A percentile compares a stretch with the other conserved stretches of the same genome.
phyloP scores from a whole-genome alignment of 1,284 basidiomycete genomes.

The Cutaneotrichosporon cyanovorans region DNA sequence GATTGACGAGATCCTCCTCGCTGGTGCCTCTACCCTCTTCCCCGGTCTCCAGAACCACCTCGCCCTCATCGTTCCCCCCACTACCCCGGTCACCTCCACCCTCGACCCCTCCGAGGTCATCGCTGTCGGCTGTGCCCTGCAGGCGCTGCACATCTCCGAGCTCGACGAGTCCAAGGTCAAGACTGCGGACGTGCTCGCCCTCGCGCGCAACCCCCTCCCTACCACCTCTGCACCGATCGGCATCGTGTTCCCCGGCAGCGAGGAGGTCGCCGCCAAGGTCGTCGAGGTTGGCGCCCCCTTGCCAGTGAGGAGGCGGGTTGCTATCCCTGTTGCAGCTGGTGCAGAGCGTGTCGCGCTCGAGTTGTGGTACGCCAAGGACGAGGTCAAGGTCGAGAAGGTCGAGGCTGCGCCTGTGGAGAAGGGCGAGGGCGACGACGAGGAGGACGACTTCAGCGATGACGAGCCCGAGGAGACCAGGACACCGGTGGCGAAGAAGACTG shows the following conservation, averaged over 20 bases:
- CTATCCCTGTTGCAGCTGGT: constrained; percentile 59
- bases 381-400: constrained; percentile 65
- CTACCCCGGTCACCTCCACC: constrained; percentile 52
- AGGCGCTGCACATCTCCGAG: constrained; percentile 63
- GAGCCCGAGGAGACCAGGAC: constrained; percentile 63
- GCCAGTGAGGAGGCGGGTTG: constrained; percentile 64
- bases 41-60: constrained; percentile 76
- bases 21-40: constrained; percentile 78
- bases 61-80: constrained; percentile 61
- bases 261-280: constrained; percentile 53
- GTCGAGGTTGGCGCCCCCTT: constrained; percentile 67
- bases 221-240: constrained; percentile 67
- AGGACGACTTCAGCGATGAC: constrained; percentile 46
- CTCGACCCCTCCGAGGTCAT: constrained; percentile 83
- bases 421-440: constrained; percentile 31
- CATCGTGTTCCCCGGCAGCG: constrained; percentile 62
- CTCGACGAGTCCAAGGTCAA: constrained; percentile 48
- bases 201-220: constrained; percentile 49
- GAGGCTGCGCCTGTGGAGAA: constrained; percentile 37
- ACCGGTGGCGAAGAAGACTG: constrained; percentile 56
- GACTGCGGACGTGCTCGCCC: constrained; percentile 49
- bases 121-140: constrained; percentile 78
- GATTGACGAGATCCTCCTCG: constrained; percentile 83
- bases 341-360: constrained; percentile 62
- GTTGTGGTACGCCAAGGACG: constrained; percentile 79